Conservation (phyloP, 192 early-diverging fungal species). For the Backusella australiensis region DNA sequence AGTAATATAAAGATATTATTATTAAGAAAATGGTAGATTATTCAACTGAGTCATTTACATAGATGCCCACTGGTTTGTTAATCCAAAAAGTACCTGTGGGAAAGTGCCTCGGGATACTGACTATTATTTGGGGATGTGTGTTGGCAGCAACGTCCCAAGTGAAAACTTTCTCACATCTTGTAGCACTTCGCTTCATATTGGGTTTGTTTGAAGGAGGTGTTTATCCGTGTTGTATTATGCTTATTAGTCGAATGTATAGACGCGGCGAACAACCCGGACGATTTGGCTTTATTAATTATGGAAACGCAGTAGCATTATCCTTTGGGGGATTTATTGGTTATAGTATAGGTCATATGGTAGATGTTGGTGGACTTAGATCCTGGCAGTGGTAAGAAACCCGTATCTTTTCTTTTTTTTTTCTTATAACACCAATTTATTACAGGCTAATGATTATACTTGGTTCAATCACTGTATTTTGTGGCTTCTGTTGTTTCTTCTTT, state of each 20-base stretch:
- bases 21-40: not conserved
- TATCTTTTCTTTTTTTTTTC: not conserved
- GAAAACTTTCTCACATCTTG: slow-evolving; percentile 16
- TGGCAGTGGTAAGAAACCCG: slow-evolving; percentile 28
- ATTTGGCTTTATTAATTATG: slow-evolving; percentile 15
- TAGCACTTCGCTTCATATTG: slow-evolving; percentile 18
- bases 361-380: not conserved
- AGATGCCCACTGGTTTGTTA: not conserved
- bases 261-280: slow-evolving; percentile 11
- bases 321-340: slow-evolving; percentile 29
- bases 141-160: slow-evolving; percentile 11
- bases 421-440: not conserved
- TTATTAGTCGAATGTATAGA: slow-evolving; percentile 23
- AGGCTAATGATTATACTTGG: slow-evolving; percentile 34
- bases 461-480: slow-evolving; percentile 9
- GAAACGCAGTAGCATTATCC: slow-evolving; percentile 15
- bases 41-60: not conserved
- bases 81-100: slow-evolving; percentile 19
- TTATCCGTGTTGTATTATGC: slow-evolving; percentile 16
- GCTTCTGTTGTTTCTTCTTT: slow-evolving; percentile 19
- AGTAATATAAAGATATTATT: not conserved
- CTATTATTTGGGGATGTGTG: slow-evolving; percentile 21
- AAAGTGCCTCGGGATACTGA: slow-evolving; percentile 9
- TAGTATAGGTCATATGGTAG: slow-evolving; percentile 21
- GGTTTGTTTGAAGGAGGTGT: slow-evolving; percentile 31